A percentile compares a stretch with the other conserved stretches of the same genome.
These are phyloP conservation scores for Dendrobium chrysotoxum DNA, from an alignment of 106 monocot species.

Conservation along the genomic window DNA sequence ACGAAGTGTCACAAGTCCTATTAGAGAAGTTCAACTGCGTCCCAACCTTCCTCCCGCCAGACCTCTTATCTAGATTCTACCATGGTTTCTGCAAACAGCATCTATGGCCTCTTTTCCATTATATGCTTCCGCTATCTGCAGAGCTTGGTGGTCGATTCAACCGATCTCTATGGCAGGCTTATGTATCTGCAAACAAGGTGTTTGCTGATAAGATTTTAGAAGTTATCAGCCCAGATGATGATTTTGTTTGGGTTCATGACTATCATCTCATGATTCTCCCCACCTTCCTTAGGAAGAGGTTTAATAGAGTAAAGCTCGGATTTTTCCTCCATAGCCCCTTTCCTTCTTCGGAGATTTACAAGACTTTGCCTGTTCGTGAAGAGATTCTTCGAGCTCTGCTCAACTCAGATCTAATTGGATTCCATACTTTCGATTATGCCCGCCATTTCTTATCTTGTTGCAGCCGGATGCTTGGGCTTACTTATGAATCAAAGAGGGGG, in stretches of 20 bases:
- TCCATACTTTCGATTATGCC: slow-evolving; percentile 78
- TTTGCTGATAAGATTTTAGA: slow-evolving; percentile 67
- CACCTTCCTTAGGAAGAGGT: slow-evolving; percentile 64
- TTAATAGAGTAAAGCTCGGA: slow-evolving; percentile 62
- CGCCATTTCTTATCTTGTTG: slow-evolving; percentile 73
- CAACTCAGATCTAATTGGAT: slow-evolving; percentile 62
- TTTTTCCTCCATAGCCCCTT: slow-evolving; percentile 76
- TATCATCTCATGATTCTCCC: slow-evolving; percentile 77
- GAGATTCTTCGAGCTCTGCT: slow-evolving; percentile 56
- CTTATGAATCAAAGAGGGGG: slow-evolving; percentile 57
- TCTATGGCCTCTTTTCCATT: slow-evolving; percentile 77
- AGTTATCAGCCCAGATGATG: slow-evolving; percentile 61
- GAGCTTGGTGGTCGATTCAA: slow-evolving; percentile 59
- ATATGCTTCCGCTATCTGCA: slow-evolving; percentile 69
- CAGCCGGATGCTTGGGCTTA: slow-evolving; percentile 60
- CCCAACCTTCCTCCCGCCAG: slow-evolving; percentile 47
- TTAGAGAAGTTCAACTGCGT: slow-evolving; percentile 53
- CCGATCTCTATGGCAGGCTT: slow-evolving; percentile 51
- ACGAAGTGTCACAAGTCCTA: slow-evolving; percentile 39
- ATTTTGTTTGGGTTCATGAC: slow-evolving; percentile 73
- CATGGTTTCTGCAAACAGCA: slow-evolving; percentile 78
- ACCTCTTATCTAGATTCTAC: slow-evolving; percentile 45
- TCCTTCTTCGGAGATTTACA: slow-evolving; percentile 67
- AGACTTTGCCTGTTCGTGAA: slow-evolving; percentile 47
- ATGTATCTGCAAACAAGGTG: slow-evolving; percentile 68